Base-by-base conservation (phyloP, 1,284 basidiomycete species). In the Cutaneotrichosporon mucoides region DNA sequence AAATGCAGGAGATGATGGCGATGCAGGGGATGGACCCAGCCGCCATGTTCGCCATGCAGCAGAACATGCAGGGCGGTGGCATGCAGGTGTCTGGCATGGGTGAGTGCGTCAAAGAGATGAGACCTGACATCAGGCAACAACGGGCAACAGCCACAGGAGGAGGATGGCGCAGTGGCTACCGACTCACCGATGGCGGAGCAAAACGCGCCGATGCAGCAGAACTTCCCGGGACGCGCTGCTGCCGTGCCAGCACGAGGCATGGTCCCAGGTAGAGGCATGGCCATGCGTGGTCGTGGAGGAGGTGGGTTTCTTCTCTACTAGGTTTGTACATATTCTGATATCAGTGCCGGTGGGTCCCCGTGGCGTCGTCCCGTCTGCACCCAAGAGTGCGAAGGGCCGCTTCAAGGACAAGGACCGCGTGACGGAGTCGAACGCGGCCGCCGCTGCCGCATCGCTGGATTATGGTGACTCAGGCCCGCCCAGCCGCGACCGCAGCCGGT, bases 361-460 rank as follows among this genome's bases (percentile, higher is more conserved):
- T 16, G 71, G 60, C 16, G 64, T 57, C 5, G 54, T 54, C 4
- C 54, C 64, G 0, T 52, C 60, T n/a, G 67, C 66, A 15, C 72
- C 53, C 59, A 67, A 59, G 68, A 72, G 40, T 64, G 73, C 57
- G 46, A 75, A 72, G 66, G 72, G 73, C 15, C 66, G 75, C 46
- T 76, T 76, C 68, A 66, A 63, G 55, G 75, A 76, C 59, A 75
- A 75, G 54, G 75, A 76, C 60, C 66, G 69, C 5, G 75, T 75
- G 11, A 68, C 71, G n/a, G 62, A 63, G 24, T 62, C 65, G 1
- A 59, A 63, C 0, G 57, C 65, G 1, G 67, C 65, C 0, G 59
- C 66, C 0, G 65, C 65, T 6, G 57, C 62, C 1, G 41, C 61
- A 4, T 57, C 53, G 1, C 59, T 76, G 12, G 73, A 76, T 53